phyloP scores from a whole-genome alignment of 179 eudicot species.

The Spergularia azorica region DNA sequence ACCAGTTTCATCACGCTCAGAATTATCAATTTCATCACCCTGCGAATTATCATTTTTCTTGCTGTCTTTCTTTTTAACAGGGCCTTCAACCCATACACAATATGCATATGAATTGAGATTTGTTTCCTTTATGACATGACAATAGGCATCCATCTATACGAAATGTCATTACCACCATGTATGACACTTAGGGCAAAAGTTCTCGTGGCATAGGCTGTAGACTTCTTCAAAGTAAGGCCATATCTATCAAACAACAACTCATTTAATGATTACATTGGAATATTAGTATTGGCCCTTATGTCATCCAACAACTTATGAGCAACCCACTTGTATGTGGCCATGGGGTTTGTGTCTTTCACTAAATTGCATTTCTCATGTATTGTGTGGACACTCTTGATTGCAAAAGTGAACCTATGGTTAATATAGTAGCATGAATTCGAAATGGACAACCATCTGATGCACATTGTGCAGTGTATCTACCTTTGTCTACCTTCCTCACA shows the following conservation, averaged over 20 bases:
- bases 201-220: neutral
- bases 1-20: too few relatives aligned
- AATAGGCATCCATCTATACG: neutral
- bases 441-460: neutral
- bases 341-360: neutral
- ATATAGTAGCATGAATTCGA: neutral
- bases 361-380: neutral
- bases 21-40: too few relatives aligned
- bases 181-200: neutral
- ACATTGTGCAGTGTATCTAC: neutral
- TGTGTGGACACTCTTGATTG: neutral
- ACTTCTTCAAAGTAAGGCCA: neutral
- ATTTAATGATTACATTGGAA: neutral
- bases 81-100: neutral
- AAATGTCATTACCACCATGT: neutral
- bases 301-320: conserved; percentile 1
- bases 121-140: neutral
- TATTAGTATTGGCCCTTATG: conserved; percentile 13
- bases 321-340: neutral
- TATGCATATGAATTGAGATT: neutral
- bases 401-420: neutral
- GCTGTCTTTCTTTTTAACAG: too few relatives aligned
- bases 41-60: too few relatives aligned
- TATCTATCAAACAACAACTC: neutral
- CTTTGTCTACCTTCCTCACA: neutral